Evolutionary conservation across 2,329 filamentous ascomycete species (phyloP).

Genomic region (Conoideocrella luteorostrata): DNA sequence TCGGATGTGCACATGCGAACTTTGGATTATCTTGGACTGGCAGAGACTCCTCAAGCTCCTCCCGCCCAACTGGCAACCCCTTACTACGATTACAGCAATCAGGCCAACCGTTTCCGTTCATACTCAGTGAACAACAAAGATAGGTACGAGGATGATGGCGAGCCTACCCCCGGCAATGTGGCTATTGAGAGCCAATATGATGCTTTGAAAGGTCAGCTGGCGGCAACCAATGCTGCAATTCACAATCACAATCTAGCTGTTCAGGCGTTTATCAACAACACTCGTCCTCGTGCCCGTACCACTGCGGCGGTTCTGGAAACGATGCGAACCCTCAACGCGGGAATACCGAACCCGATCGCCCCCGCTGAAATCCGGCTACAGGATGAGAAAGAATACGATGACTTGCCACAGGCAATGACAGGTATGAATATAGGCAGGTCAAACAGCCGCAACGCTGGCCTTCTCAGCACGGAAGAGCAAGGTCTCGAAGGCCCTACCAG

Average conservation of each 20-base stretch:
- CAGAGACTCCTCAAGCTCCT: conserved; percentile 81
- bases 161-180: conserved; percentile 34
- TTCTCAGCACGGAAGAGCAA: conserved; percentile 68
- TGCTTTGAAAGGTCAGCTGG: conserved; percentile 56
- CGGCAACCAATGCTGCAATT: conserved; percentile 63
- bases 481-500: conserved; percentile 84
- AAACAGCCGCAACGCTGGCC: conserved; percentile 59
- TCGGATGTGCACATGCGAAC: conserved; percentile 85
- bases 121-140: conserved; percentile 99
- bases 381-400: conserved; percentile 73
- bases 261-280: conserved; percentile 84
- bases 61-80: conserved; percentile 69
- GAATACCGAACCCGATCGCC: conserved; percentile 66
- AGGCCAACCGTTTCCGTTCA: conserved; percentile 83
- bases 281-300: conserved; percentile 70
- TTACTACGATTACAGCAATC: conserved; percentile 69
- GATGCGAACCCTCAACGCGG: conserved; percentile 60
- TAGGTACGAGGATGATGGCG: conserved; percentile 84
- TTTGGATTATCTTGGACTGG: conserved; percentile 89
- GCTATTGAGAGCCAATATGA: conserved; percentile 52
- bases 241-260: conserved; percentile 90
- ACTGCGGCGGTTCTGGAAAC: conserved; percentile 89
- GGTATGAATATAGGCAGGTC: conserved; percentile 66
- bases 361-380: conserved; percentile 67
- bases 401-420: conserved; percentile 75